phyloP scores from a whole-genome alignment of 2,329 filamentous ascomycete genomes.

The Diplodia corticola region DNA sequence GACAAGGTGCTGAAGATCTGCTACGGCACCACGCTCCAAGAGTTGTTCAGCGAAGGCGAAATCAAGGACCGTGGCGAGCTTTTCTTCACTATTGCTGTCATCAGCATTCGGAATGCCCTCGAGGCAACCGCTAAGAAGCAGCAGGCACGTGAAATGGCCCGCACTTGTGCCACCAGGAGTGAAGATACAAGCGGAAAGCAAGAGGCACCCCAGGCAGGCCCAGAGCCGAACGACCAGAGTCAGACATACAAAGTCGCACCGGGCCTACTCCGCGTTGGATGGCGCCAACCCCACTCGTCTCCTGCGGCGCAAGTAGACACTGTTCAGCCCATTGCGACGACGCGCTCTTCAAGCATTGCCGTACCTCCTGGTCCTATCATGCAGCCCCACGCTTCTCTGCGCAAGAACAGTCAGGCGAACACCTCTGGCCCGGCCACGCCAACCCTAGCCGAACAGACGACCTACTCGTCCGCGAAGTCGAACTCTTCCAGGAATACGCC shows the following conservation, averaged over 20 bases:
- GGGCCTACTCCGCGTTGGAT: not conserved
- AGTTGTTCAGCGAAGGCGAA: conserved; percentile 2
- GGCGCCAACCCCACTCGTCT: not conserved
- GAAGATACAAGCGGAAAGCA: not conserved
- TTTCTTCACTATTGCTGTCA: conserved; percentile 2
- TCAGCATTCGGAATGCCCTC: not conserved
- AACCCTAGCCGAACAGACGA: not conserved
- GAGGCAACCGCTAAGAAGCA: not conserved
- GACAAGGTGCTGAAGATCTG: not conserved
- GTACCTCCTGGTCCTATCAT: not conserved
- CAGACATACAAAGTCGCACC: not conserved
- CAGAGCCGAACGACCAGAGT: not conserved
- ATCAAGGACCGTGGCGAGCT: not conserved
- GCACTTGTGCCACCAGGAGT: not conserved
- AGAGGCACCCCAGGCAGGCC: not conserved
- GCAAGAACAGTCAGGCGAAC: not conserved
- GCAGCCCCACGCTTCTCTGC: not conserved
- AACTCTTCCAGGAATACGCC: not conserved
- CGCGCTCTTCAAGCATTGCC: too few species aligned
- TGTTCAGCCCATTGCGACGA: too few species aligned
- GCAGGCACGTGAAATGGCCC: not conserved
- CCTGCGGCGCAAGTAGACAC: not conserved
- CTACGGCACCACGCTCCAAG: not conserved
- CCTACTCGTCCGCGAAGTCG: not conserved
- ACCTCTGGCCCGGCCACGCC: not conserved